phyloP scores from a whole-genome alignment of 441 rosid species.

The Rhodomyrtus psidioides region DNA sequence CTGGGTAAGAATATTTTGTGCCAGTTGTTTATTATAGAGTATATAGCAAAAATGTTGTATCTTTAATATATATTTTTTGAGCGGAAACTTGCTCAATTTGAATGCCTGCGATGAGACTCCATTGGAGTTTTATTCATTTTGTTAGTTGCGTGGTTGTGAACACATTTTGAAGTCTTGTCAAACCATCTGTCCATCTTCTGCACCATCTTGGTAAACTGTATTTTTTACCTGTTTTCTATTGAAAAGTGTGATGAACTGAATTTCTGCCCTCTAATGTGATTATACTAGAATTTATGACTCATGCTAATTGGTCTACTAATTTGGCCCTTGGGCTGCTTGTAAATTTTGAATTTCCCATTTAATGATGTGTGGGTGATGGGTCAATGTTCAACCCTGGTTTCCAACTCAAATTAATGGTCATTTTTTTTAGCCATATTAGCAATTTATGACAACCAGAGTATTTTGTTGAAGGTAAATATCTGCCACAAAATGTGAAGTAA shows the following conservation, averaged over 20 bases:
- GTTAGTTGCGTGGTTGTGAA: neutral
- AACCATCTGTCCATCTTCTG: neutral
- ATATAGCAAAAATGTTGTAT: neutral
- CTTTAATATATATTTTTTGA: neutral
- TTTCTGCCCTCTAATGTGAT: neutral
- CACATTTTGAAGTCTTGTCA: neutral
- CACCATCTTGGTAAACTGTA: neutral
- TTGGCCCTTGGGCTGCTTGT: neutral
- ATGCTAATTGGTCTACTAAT: neutral
- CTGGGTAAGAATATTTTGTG: conserved; percentile 37
- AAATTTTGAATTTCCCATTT: neutral
- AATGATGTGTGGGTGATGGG: neutral
- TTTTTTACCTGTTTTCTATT: neutral
- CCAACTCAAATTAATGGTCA: neutral
- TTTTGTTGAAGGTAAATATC: neutral
- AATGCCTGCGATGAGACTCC: neutral
- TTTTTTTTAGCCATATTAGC: neutral
- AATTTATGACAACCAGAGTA: neutral
- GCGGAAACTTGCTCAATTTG: neutral
- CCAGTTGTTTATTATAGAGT: neutral
- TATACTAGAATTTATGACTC: neutral
- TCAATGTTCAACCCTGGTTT: neutral
- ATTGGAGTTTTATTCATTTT: neutral
- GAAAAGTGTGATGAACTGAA: neutral
- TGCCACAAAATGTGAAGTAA: neutral